A percentile compares a stretch with the other conserved stretches of the same genome.
These are phyloP conservation scores for Porphyrellus cyaneotinctus DNA, from an alignment of 768 basidiomycete genomes.

Conservation along the genomic window DNA sequence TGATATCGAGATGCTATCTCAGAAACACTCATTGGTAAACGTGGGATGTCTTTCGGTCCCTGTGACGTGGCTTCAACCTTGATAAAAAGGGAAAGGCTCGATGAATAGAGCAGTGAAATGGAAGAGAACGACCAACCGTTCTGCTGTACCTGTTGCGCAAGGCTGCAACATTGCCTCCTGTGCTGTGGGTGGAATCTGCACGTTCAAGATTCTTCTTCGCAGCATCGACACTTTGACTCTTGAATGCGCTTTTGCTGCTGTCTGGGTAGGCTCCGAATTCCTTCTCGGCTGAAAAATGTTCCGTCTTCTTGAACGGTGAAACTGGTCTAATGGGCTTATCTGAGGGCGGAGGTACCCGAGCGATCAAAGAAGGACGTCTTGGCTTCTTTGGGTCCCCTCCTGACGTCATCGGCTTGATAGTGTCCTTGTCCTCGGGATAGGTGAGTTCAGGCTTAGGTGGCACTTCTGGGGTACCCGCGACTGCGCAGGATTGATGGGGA, in stretches of 20 bases:
- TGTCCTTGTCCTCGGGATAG: background rate
- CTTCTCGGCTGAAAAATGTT: slow-evolving; percentile 20
- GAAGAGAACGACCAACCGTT: slow-evolving; percentile 39
- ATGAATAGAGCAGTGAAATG: background rate
- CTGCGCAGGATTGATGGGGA: slow-evolving; percentile 3
- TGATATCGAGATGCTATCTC: slow-evolving; percentile 63
- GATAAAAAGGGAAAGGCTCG: slow-evolving; percentile 5
- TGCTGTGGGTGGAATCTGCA: slow-evolving; percentile 50
- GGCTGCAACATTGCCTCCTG: slow-evolving; percentile 59
- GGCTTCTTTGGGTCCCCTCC: slow-evolving; percentile 10
- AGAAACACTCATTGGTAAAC: slow-evolving; percentile 58
- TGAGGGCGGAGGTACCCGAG: slow-evolving; percentile 13
- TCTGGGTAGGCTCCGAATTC: slow-evolving; percentile 34
- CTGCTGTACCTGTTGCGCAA: slow-evolving; percentile 63
- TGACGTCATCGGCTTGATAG: background rate
- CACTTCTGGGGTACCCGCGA: background rate
- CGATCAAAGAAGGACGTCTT: slow-evolving; percentile 22
- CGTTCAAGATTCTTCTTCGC: slow-evolving; percentile 41
- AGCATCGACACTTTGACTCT: slow-evolving; percentile 31
- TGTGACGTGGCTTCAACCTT: slow-evolving; percentile 53
- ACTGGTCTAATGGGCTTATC: slow-evolving; percentile 16
- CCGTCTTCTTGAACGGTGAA: slow-evolving; percentile 21
- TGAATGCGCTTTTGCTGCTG: slow-evolving; percentile 12
- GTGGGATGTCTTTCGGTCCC: slow-evolving; percentile 57
- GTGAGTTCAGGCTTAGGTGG: background rate